Conservation (phyloP, 2,329 filamentous ascomycete species). For the Sarocladium brachiariae region DNA sequence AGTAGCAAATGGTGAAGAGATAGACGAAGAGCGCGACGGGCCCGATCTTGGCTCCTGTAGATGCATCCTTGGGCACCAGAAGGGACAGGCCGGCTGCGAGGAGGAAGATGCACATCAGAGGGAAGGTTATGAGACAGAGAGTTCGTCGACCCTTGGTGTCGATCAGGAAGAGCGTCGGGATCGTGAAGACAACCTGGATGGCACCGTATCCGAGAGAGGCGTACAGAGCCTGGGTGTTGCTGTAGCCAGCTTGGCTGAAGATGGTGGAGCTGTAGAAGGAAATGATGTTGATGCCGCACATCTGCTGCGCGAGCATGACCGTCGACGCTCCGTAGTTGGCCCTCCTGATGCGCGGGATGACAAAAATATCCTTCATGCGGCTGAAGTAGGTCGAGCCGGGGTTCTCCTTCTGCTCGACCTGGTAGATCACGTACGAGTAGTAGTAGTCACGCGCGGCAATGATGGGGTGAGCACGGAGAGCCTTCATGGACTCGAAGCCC, state of each 20-base stretch:
- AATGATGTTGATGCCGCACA: slow-evolving; percentile 16
- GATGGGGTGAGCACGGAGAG: slow-evolving; percentile 15
- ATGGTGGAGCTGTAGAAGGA: slow-evolving; percentile 25
- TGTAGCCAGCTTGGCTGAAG: slow-evolving; percentile 21
- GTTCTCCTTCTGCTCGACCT: slow-evolving; percentile 10
- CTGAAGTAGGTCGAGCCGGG: slow-evolving; percentile 10
- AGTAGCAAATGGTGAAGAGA: slow-evolving; percentile 30
- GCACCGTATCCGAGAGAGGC: slow-evolving; percentile 28
- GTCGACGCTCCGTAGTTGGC: slow-evolving; percentile 13
- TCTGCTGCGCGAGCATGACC: slow-evolving; percentile 13
- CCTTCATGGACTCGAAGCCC: slow-evolving; percentile 46
- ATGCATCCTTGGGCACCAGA: slow-evolving; percentile 11
- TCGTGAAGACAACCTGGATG: slow-evolving; percentile 26
- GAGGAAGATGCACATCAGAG: slow-evolving; percentile 25
- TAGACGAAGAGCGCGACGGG: slow-evolving; percentile 28
- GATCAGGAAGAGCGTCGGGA: slow-evolving; percentile 21
- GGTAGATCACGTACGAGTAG: slow-evolving; percentile 13
- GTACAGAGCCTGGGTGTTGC: slow-evolving; percentile 21
- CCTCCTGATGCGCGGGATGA: slow-evolving; percentile 11
- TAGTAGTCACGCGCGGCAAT: slow-evolving; percentile 15
- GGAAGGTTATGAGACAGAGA: slow-evolving; percentile 23
- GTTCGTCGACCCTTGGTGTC: slow-evolving; percentile 20
- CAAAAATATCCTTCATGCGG: slow-evolving; percentile 11
- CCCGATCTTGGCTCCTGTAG: slow-evolving; percentile 19
- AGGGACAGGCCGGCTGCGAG: slow-evolving; percentile 26